These are phyloP conservation scores for Fagus crenata DNA, from an alignment of 306 rosid genomes.

Conservation along the genomic window DNA sequence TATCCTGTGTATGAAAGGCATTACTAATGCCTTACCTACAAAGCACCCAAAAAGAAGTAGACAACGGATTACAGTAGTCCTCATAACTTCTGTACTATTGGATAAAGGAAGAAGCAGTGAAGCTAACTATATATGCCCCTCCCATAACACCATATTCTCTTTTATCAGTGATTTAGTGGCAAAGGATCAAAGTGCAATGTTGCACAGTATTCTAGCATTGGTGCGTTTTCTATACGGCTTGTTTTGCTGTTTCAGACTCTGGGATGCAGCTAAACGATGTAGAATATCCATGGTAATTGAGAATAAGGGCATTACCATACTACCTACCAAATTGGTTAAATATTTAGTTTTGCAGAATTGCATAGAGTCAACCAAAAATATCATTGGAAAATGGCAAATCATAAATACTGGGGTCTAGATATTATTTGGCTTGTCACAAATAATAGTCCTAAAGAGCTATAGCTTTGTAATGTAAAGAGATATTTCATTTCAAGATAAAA, in stretches of 20 bases:
- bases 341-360: no score
- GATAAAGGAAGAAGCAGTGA: background rate
- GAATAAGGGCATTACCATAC: no score
- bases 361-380: no score
- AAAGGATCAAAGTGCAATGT: no score
- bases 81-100: background rate
- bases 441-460: background rate
- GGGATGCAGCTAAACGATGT: no score
- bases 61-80: background rate
- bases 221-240: no score
- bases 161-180: background rate
- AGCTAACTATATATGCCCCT: background rate
- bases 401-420: no score
- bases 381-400: no score
- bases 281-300: no score
- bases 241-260: no score
- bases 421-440: background rate
- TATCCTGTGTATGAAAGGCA: background rate
- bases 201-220: no score
- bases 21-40: background rate
- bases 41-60: background rate
- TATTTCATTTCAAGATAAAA: background rate
- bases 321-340: no score
- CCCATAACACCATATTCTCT: background rate
- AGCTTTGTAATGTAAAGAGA: background rate